Base-by-base conservation (phyloP, 306 rosid species). In the Astragalus membranaceus region DNA sequence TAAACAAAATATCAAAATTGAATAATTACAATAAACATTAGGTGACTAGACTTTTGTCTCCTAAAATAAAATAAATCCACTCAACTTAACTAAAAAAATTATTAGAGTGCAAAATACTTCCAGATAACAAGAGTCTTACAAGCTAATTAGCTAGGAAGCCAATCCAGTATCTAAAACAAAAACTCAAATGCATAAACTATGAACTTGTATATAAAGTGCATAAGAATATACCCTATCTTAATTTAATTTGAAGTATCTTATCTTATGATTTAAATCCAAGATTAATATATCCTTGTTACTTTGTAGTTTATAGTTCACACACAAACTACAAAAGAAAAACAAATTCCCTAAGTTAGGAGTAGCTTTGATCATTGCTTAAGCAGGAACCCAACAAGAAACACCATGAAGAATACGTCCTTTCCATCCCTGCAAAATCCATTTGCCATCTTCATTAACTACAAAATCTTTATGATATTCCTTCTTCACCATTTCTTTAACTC, bases 401-500 rank as follows among this genome's bases (percentile, higher is more conserved):
- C 87, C 97, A 46, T 78, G 70, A 20, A 80, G 41, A 52, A 84
- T 82, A 39, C 95, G 79, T 1, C 97, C 98, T 75, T 87, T 87
- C 96, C 98, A 94, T 43, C 97, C 97, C 70, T 83, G 97, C 64
- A 88, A 37, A 81, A 90, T 58, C 96, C 94, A 90, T 62, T 71
- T 79, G 14, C 92, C 87, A 53, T 90, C 95, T 26, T 79, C 83
- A 13, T 81, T 91, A 4, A 87, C 77, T 1, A 71, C 73, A 37
- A 94, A 94, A 67, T 90, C 96, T 64, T 80, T 82, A 4, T 87
- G 87, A 79, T 88, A 84, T 36, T 88, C 89, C 12, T 59, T 75
- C 75, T 73, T 85, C 30, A 90, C 90, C 82, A 74, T 74, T 32
- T 55, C 80, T 84, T 81, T 82, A n/a, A 89, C 90, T 58, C 11